phyloP scores from a whole-genome alignment of 768 basidiomycete species.

The Lactarius hatsudake region DNA sequence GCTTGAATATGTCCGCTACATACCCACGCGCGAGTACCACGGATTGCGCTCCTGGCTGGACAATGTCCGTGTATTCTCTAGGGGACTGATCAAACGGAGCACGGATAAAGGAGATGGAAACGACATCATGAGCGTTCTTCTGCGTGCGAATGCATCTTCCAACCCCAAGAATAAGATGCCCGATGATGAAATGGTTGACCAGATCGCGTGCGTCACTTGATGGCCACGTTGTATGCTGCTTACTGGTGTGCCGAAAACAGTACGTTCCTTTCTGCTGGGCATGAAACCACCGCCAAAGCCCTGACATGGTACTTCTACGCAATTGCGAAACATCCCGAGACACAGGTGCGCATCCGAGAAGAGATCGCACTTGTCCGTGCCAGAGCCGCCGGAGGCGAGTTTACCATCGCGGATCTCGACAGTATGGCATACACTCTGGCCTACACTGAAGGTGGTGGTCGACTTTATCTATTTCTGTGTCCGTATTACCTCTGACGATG shows the following conservation, averaged over 20 bases:
- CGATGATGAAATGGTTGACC: neutral
- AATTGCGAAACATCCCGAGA: conserved; percentile 2
- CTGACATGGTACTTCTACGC: conserved; percentile 2
- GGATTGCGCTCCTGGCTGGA: neutral
- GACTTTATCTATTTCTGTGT: neutral
- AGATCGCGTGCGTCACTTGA: neutral
- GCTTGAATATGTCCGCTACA: neutral
- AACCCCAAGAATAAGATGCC: neutral
- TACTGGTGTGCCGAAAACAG: neutral
- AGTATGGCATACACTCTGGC: neutral
- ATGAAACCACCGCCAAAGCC: neutral
- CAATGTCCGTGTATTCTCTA: neutral
- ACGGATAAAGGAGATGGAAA: neutral
- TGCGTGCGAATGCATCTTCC: neutral
- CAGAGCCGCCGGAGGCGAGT: neutral
- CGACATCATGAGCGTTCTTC: neutral
- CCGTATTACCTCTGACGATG: neutral
- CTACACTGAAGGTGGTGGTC: conserved; percentile 8
- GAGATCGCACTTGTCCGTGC: conserved; percentile 16
- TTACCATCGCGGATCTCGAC: neutral
- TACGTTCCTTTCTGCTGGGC: neutral
- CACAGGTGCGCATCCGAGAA: conserved; percentile 17
- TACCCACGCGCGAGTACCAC: neutral
- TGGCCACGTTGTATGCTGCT: neutral
- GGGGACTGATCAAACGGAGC: neutral